Base-by-base conservation (phyloP, 1,284 basidiomycete genomes). In the Ceratobasidium sp. region DNA sequence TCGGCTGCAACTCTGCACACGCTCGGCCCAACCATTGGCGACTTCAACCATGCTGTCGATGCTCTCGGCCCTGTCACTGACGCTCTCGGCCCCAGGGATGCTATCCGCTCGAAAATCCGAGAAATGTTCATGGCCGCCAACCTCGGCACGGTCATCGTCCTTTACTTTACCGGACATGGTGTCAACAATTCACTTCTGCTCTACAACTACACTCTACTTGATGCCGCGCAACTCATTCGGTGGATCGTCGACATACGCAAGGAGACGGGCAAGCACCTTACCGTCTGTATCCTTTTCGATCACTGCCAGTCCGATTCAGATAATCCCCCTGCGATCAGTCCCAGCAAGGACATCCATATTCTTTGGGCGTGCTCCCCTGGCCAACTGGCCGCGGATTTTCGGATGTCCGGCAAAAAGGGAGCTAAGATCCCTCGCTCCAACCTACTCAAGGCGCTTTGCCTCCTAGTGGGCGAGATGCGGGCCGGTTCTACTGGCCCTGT, bases 341-440 rank as follows among this genome's bases (percentile, higher is more conserved):
- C 27, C 1, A 22, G 8, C n/a, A n/a, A 44, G 8, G 44, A 57
- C 29, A 24, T 69, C 1, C 15, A 41, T 24, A 17, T 69, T 14
- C 14, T 69, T n/a, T 57, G 66, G 66, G 53, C 51, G 15, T 69
- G 66, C 27, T 44, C 51, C 2, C 66, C 22, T 15, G 53, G 33
- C 24, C 53, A 69, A 17, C 15, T 3, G 2, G 2, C 56, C 11
- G 11, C 15, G 27, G 56, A 57, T 15, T 11, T 57, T 36, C 6
- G 2, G 11, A 19, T 57, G 15, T 4, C 36, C 11, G 36, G 36
- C 11, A 33, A 36, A 2, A 33, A 57, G 2, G 19, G 19, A 6
- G 48, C 19, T 51, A 17, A 19, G 15, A 11, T 36, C 5, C 56
- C 56, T 5, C 36, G 17, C 56, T 57, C 56, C 7, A 29, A 57